Percentiles rank a stretch among this genome's conserved stretches.
Evolutionary conservation across 805 yeast genomes (phyloP).

Genomic region (Vanderwaltozyma verrucispora): DNA sequence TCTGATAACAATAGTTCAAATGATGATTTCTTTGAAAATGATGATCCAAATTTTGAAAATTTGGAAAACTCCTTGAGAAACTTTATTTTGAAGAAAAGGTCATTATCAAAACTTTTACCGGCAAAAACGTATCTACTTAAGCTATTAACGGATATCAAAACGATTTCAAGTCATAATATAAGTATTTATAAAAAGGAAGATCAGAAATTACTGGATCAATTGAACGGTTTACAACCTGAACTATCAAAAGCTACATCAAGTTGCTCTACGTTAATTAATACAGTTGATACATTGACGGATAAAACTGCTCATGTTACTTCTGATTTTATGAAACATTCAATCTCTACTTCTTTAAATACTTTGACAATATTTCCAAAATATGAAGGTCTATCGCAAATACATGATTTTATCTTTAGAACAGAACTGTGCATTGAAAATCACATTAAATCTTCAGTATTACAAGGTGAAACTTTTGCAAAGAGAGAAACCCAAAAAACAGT

Average conservation of each 20-base stretch:
- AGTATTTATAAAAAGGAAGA: constrained; percentile 42
- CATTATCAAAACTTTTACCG: constrained; percentile 81
- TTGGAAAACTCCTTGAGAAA: constrained; percentile 77
- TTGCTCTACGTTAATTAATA: constrained; percentile 45
- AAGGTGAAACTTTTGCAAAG: constrained; percentile 64
- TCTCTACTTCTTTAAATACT: constrained; percentile 40
- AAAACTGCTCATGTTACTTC: constrained; percentile 46
- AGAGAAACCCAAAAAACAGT: constrained; percentile 50
- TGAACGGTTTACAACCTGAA: constrained; percentile 52
- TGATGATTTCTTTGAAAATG: constrained; percentile 25
- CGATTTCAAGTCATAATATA: constrained; percentile 54
- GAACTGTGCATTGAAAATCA: constrained; percentile 57
- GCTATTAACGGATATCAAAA: constrained; percentile 52
- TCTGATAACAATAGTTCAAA: constrained; percentile 29
- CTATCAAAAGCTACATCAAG: constrained; percentile 44
- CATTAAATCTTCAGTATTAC: constrained; percentile 51
- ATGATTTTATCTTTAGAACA: constrained; percentile 59
- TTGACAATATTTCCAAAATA: constrained; percentile 35
- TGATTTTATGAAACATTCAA: constrained; percentile 44
- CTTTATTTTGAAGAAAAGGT: constrained; percentile 81
- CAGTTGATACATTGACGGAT: constrained; percentile 57
- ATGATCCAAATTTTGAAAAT: constrained; percentile 63
- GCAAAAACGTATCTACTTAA: constrained; percentile 81
- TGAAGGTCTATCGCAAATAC: constrained; percentile 51
- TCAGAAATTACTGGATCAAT: constrained; percentile 35